A percentile compares a stretch with the other conserved stretches of the same genome.
Evolutionary conservation across 2,329 filamentous ascomycete species (phyloP).

Genomic region (Bisporella sp.): DNA sequence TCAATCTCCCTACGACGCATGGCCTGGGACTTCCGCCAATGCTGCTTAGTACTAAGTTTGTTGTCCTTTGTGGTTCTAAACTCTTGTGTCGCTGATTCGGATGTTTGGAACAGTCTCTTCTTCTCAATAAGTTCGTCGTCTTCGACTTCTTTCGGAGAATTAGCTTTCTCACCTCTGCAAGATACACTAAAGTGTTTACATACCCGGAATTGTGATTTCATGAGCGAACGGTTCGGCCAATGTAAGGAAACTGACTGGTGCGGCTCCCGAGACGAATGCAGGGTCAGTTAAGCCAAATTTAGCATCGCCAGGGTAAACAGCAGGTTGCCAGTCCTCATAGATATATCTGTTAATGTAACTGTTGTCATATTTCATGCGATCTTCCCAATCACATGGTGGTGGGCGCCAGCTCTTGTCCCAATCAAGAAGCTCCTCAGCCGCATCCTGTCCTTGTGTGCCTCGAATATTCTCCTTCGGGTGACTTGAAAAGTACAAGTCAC

Average conservation of each 20-base stretch:
- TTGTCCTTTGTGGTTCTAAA: not conserved
- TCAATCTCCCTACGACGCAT: slow-evolving; percentile 2
- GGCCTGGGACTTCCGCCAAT: not conserved
- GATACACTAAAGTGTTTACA: too few relatives aligned
- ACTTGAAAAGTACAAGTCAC: slow-evolving; percentile 3
- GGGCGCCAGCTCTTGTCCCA: slow-evolving; percentile 18
- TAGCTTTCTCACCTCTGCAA: too few relatives aligned
- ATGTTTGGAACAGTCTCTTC: slow-evolving; percentile 21
- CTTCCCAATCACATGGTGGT: slow-evolving; percentile 20
- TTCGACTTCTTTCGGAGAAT: too few relatives aligned
- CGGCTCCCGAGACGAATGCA: not conserved
- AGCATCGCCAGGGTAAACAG: slow-evolving; percentile 3
- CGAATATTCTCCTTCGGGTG: slow-evolving; percentile 11
- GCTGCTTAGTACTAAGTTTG: not conserved
- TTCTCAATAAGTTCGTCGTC: not conserved
- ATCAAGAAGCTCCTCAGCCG: slow-evolving; percentile 12
- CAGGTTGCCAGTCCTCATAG: slow-evolving; percentile 18
- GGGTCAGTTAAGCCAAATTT: not conserved
- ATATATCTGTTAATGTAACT: slow-evolving; percentile 20
- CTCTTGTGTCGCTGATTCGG: slow-evolving; percentile 6
- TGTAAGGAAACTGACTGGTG: too few relatives aligned
- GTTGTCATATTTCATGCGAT: slow-evolving; percentile 16
- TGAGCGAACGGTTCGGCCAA: too few relatives aligned
- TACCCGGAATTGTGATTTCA: too few relatives aligned
- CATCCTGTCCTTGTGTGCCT: slow-evolving; percentile 14